Evolutionary conservation across 2,329 filamentous ascomycete species (phyloP).

Genomic region (Penicillium sp.): DNA sequence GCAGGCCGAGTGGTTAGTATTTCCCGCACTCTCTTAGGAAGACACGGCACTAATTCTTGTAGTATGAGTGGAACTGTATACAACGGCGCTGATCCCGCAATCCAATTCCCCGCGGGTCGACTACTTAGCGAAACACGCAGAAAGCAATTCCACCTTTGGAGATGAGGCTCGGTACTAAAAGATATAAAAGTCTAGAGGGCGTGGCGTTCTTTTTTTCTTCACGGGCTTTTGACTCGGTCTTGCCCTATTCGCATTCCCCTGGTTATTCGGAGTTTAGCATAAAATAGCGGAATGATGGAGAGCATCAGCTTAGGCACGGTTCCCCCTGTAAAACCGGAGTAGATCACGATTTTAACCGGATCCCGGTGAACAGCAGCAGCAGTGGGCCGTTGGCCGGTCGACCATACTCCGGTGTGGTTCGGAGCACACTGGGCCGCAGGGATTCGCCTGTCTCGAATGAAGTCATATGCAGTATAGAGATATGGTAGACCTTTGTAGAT

Average conservation of each 20-base stretch:
- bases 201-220: not conserved
- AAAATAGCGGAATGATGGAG: not conserved
- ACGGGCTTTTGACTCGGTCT: not conserved
- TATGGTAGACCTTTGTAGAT: not conserved
- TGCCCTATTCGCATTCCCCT: not conserved
- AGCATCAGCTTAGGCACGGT: not conserved
- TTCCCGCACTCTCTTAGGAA: not conserved
- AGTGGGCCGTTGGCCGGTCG: slow-evolving; percentile 27
- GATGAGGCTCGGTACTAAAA: not conserved
- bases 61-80: slow-evolving; percentile 57
- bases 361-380: slow-evolving; percentile 23
- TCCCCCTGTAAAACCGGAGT: not conserved
- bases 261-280: not conserved
- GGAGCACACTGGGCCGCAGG: slow-evolving; percentile 34
- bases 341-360: slow-evolving; percentile 22
- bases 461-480: not conserved
- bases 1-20: slow-evolving; percentile 77
- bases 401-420: slow-evolving; percentile 24
- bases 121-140: slow-evolving; percentile 4
- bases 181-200: not conserved
- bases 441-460: not conserved
- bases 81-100: slow-evolving; percentile 39
- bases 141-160: not conserved
- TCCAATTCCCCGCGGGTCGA: slow-evolving; percentile 3
- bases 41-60: slow-evolving; percentile 17